phyloP scores from a whole-genome alignment of 495 filamentous ascomycete species.

The Penicillium macrosclerotiorum region DNA sequence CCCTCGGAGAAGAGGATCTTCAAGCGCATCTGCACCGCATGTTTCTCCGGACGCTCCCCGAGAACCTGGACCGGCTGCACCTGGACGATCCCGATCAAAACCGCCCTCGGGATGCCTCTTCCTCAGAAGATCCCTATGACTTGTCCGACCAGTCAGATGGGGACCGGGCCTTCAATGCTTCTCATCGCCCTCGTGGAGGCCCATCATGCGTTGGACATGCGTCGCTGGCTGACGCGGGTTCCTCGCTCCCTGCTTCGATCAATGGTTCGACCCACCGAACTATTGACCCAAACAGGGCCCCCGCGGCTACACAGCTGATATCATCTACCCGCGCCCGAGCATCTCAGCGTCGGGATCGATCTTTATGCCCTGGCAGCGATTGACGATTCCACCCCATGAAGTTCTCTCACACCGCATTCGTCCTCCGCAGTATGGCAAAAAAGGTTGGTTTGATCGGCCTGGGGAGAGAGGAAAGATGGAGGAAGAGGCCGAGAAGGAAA shows the following conservation, averaged over 20 bases:
- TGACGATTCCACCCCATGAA: conserved; percentile 7
- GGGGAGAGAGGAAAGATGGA: too few species aligned
- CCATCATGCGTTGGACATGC: background rate
- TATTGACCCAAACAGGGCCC: conserved; percentile 7
- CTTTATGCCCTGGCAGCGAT: background rate
- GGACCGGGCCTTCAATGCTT: background rate
- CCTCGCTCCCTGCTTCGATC: background rate
- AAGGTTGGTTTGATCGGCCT: conserved; percentile 11
- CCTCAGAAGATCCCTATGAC: background rate
- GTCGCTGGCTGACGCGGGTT: background rate
- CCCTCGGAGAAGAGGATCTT: conserved; percentile 53
- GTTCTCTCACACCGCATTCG: conserved; percentile 2
- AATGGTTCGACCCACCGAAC: conserved; percentile 11
- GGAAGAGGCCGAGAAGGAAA: background rate
- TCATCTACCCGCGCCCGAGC: conserved; percentile 5
- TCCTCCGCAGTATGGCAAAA: background rate
- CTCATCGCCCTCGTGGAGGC: background rate
- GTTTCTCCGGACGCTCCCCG: conserved; percentile 13
- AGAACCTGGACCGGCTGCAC: conserved; percentile 17
- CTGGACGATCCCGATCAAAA: conserved; percentile 14
- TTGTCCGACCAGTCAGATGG: conserved; percentile 2
- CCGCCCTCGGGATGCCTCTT: conserved; percentile 4
- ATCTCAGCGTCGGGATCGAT: background rate
- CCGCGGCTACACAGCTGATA: conserved; percentile 3
- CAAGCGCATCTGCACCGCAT: conserved; percentile 25